Percentiles rank a stretch among this genome's conserved stretches.
phyloP scores from a whole-genome alignment of 306 rosid species.

The Begonia loranthoides region DNA sequence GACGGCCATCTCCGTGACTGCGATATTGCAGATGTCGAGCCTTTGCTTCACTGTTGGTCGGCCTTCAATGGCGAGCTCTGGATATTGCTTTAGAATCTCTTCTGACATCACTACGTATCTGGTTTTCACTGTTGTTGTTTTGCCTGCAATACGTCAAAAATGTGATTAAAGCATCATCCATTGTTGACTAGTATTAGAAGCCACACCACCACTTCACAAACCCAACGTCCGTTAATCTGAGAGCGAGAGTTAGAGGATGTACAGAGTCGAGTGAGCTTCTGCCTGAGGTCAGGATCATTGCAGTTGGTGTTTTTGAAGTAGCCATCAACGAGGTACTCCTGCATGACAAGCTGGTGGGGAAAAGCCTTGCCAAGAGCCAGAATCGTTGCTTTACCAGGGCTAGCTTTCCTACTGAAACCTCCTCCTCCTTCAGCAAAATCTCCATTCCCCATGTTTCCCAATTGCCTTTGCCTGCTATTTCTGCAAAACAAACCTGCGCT shows the following conservation, averaged over 20 bases:
- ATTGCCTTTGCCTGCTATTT: neutral
- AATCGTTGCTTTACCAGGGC: conserved; percentile 54
- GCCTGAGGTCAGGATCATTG: conserved; percentile 69
- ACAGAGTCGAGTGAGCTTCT: conserved; percentile 80
- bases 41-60: conserved; percentile 59
- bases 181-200: no score
- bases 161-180: no score
- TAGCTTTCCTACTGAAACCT: conserved; percentile 25
- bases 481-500: neutral
- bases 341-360: conserved; percentile 92
- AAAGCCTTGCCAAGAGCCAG: conserved; percentile 92
- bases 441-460: conserved; percentile 40
- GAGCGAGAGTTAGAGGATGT: conserved; percentile 11
- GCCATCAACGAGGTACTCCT: conserved; percentile 81
- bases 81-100: conserved; percentile 55
- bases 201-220: no score
- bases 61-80: conserved; percentile 67
- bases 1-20: conserved; percentile 83
- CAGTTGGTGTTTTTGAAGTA: conserved; percentile 83
- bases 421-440: conserved; percentile 8
- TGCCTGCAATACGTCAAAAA: conserved; percentile 33
- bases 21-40: conserved; percentile 70
- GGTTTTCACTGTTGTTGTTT: conserved; percentile 84
- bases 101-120: conserved; percentile 93
- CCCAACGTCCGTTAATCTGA: no score